phyloP scores from a whole-genome alignment of 371 early-diverging fungal species.

The Syncephalastrum contaminatum region DNA sequence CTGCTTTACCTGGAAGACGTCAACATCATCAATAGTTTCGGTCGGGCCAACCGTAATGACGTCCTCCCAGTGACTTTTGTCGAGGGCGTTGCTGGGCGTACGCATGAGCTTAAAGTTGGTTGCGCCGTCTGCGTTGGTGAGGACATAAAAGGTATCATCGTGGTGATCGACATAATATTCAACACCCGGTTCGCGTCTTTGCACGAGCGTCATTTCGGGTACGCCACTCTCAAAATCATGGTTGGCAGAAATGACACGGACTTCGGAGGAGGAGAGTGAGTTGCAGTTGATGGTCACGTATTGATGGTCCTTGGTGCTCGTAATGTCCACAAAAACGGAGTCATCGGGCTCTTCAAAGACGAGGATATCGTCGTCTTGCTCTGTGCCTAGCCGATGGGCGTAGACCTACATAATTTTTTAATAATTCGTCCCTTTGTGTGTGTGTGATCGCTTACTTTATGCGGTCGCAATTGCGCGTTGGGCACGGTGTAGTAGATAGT shows the following conservation, averaged over 20 bases:
- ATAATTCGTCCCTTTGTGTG: neutral
- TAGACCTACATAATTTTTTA: slow-evolving; percentile 37
- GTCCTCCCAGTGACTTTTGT: slow-evolving; percentile 58
- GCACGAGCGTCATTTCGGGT: slow-evolving; percentile 49
- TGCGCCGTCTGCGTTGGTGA: slow-evolving; percentile 68
- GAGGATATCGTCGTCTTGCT: slow-evolving; percentile 55
- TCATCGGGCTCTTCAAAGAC: slow-evolving; percentile 70
- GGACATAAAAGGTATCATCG: slow-evolving; percentile 64
- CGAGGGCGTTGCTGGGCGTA: slow-evolving; percentile 36
- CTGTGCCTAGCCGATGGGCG: slow-evolving; percentile 57
- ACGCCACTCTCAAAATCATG: slow-evolving; percentile 37
- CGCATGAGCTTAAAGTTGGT: slow-evolving; percentile 65
- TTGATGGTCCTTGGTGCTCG: slow-evolving; percentile 75
- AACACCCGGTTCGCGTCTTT: slow-evolving; percentile 57
- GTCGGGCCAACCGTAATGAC: slow-evolving; percentile 57
- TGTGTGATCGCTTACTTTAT: slow-evolving; percentile 39
- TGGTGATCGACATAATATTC: slow-evolving; percentile 86
- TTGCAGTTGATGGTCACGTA: slow-evolving; percentile 77
- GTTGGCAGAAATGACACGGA: slow-evolving; percentile 54
- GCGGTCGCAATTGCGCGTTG: slow-evolving; percentile 72
- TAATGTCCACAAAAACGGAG: slow-evolving; percentile 78
- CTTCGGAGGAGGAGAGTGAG: slow-evolving; percentile 74
- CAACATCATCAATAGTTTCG: slow-evolving; percentile 83
- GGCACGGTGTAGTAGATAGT: slow-evolving; percentile 75
- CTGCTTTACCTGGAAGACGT: slow-evolving; percentile 63